These are phyloP conservation scores for Paecilomyces dactylethromorphus DNA, from an alignment of 2,329 filamentous ascomycete species.

Conservation along the genomic window DNA sequence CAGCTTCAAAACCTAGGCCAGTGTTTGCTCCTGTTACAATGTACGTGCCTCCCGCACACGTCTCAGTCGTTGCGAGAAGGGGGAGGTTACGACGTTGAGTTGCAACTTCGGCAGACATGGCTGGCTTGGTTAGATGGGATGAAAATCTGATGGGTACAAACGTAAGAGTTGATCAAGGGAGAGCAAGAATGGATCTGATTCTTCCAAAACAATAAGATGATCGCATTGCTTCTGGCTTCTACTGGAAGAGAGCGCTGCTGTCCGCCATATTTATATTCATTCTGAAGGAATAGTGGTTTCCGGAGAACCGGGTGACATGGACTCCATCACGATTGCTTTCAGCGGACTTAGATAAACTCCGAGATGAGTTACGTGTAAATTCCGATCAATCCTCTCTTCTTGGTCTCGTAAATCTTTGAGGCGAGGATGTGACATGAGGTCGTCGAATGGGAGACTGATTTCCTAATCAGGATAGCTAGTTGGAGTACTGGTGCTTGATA, in stretches of 20 bases:
- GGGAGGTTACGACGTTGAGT: background rate
- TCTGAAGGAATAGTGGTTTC: too few species aligned
- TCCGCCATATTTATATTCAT: background rate
- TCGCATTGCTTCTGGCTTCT: too few species aligned
- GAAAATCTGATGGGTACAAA: too few species aligned
- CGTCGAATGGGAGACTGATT: background rate
- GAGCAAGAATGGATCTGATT: too few species aligned
- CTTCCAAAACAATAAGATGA: too few species aligned
- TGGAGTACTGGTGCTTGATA: background rate
- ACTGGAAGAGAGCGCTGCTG: background rate
- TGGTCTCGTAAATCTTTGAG: background rate
- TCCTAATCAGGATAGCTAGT: background rate
- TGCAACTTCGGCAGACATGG: background rate
- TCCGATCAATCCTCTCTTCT: background rate
- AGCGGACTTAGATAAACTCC: background rate
- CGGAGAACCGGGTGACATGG: background rate
- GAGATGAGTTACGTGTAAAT: background rate
- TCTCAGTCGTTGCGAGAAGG: background rate
- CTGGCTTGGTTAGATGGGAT: background rate
- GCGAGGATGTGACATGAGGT: background rate
- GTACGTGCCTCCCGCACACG: background rate
- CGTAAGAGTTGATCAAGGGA: too few species aligned
- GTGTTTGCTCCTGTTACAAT: background rate
- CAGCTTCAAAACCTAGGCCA: background rate
- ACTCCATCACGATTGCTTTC: background rate